A percentile compares a stretch with the other conserved stretches of the same genome.
Evolutionary conservation across 306 rosid species (phyloP).

Genomic region (Clitoria ternatea): DNA sequence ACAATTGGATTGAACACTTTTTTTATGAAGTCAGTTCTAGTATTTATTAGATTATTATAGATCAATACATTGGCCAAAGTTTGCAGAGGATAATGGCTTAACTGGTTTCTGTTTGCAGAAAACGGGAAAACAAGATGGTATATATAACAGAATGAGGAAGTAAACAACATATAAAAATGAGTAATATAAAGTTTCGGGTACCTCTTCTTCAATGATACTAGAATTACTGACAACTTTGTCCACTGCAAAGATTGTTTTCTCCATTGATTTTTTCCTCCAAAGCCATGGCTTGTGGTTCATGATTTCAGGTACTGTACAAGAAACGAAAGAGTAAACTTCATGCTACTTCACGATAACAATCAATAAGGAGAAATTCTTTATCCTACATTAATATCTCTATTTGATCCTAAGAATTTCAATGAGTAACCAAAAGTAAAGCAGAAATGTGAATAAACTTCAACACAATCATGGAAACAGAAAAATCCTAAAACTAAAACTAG

Average conservation of each 20-base stretch:
- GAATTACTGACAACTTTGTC: constrained; percentile 42
- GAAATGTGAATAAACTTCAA: not conserved
- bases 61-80: not conserved
- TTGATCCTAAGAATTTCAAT: not conserved
- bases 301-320: constrained; percentile 34
- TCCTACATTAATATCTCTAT: not conserved
- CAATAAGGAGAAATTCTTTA: not conserved
- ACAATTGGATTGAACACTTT: not conserved
- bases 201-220: constrained; percentile 49
- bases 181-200: constrained; percentile 16
- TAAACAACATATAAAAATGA: not conserved
- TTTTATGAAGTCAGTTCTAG: not conserved
- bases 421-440: not conserved
- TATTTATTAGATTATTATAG: not conserved
- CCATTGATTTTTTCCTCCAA: constrained; percentile 65
- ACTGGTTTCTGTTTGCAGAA: not conserved
- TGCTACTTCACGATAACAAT: not conserved
- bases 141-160: constrained; percentile 2
- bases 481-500: not conserved
- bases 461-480: not conserved
- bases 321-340: constrained; percentile 12
- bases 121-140: not conserved
- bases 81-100: constrained; percentile 5
- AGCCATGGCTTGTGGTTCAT: constrained; percentile 72
- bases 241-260: constrained; percentile 47